Conservation (phyloP, 306 rosid species). For the Casuarina cunninghamiana region DNA sequence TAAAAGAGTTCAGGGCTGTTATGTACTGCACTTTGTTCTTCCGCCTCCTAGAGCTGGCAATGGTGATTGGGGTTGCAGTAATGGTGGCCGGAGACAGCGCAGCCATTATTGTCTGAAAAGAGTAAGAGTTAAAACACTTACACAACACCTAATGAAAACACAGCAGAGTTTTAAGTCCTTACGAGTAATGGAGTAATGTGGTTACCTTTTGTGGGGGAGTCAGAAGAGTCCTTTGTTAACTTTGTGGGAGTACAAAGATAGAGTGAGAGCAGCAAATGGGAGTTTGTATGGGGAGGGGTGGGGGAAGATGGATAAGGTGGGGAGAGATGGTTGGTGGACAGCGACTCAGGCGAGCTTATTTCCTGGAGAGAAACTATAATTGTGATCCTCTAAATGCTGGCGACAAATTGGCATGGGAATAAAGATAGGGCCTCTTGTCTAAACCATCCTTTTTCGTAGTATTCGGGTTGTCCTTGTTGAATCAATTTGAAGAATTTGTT, state of each 20-base stretch:
- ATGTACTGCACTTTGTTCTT: slow-evolving; percentile 43
- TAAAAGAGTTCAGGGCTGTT: slow-evolving; percentile 53
- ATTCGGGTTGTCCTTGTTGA: no score
- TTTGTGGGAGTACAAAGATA: slow-evolving; percentile 23
- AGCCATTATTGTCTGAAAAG: slow-evolving; percentile 50
- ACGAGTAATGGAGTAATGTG: neutral
- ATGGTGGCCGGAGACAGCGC: slow-evolving; percentile 51
- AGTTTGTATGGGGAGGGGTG: slow-evolving; percentile 33
- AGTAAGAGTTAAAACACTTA: neutral
- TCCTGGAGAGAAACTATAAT: slow-evolving; percentile 4
- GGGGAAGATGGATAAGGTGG: slow-evolving; percentile 55
- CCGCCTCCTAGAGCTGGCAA: slow-evolving; percentile 33
- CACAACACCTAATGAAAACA: neutral
- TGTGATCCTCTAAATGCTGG: slow-evolving; percentile 25
- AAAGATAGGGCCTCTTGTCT: slow-evolving; percentile 15
- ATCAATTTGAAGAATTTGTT: neutral
- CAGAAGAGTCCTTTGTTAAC: slow-evolving; percentile 13
- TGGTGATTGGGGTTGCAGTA: slow-evolving; percentile 34
- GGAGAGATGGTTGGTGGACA: slow-evolving; percentile 54
- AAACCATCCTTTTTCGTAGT: neutral
- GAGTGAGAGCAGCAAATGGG: slow-evolving; percentile 13
- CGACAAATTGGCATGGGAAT: slow-evolving; percentile 9
- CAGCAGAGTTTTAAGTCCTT: neutral
- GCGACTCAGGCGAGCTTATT: slow-evolving; percentile 29
- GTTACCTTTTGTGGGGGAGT: slow-evolving; percentile 9